Percentiles rank a stretch among this genome's conserved stretches.
phyloP scores from a whole-genome alignment of 2,329 filamentous ascomycete genomes.

The Phaeosphaeria sp. region DNA sequence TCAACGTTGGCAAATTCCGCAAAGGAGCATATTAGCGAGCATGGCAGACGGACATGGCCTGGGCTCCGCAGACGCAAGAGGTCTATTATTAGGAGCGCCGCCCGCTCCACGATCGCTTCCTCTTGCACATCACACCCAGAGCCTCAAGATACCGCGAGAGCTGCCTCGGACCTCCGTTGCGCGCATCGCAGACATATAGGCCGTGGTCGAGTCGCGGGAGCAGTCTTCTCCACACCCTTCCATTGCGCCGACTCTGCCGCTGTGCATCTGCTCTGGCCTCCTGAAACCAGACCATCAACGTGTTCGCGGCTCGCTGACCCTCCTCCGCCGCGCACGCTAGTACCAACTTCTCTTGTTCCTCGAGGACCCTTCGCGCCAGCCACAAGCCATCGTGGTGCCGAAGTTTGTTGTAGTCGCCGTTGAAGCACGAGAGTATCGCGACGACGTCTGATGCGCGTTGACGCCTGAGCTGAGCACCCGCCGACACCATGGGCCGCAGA shows the following conservation, averaged over 20 bases:
- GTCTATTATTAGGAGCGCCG: constrained; percentile 38
- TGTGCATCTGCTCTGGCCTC: constrained; percentile 18
- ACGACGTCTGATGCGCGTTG: constrained; percentile 34
- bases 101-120: constrained; percentile 30
- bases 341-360: constrained; percentile 30
- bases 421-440: constrained; percentile 10
- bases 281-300: constrained; percentile 31
- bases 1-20: constrained; percentile 17
- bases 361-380: constrained; percentile 29
- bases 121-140: constrained; percentile 39
- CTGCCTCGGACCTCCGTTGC: constrained; percentile 22
- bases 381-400: constrained; percentile 18
- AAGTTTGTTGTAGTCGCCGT: too few relatives aligned
- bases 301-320: constrained; percentile 23
- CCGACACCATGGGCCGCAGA: constrained; percentile 80
- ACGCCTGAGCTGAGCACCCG: constrained; percentile 26
- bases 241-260: constrained; percentile 29
- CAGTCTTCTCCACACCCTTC: constrained; percentile 1
- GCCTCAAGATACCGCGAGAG: constrained; percentile 28
- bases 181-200: constrained; percentile 37
- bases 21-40: constrained; percentile 26
- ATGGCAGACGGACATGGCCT: constrained; percentile 18
- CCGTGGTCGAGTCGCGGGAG: constrained; percentile 19
- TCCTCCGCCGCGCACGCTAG: constrained; percentile 31
- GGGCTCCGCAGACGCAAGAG: constrained; percentile 26